Evolutionary conservation across 176 grass and related monocot genomes (phyloP).

Genomic region (Oryza longistaminata): DNA sequence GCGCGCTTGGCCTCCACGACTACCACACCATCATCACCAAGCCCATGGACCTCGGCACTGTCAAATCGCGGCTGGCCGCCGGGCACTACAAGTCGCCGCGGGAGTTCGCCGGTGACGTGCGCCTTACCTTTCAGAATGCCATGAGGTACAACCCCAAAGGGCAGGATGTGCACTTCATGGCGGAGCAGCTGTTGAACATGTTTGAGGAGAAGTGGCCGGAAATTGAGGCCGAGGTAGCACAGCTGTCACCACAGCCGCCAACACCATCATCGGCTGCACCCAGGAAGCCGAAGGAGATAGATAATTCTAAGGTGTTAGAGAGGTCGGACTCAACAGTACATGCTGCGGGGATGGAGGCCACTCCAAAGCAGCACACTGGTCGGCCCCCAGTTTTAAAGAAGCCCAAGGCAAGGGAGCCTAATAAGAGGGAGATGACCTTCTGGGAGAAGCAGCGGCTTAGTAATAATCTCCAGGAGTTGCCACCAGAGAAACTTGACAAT

Average conservation of each 20-base stretch:
- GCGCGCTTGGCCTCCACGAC: conserved; percentile 70
- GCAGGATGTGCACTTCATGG: conserved; percentile 72
- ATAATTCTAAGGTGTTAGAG: conserved; percentile 57
- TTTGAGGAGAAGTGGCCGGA: conserved; percentile 66
- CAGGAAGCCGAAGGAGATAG: conserved; percentile 53
- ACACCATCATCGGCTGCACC: conserved; percentile 50
- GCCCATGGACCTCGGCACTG: conserved; percentile 91
- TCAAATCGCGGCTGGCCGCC: conserved; percentile 56
- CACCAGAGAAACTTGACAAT: conserved; percentile 71
- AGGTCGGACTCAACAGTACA: conserved; percentile 70
- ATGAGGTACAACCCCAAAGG: conserved; percentile 86
- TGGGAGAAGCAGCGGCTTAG: conserved; percentile 60
- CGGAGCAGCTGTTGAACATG: conserved; percentile 62
- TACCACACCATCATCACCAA: conserved; percentile 78
- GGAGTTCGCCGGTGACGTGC: conserved; percentile 67
- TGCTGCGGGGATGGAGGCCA: conserved; percentile 43
- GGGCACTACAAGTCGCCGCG: conserved; percentile 58
- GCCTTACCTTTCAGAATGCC: conserved; percentile 83
- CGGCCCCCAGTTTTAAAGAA: conserved; percentile 67
- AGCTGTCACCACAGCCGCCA: conserved; percentile 48
- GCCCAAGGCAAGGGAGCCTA: conserved; percentile 74
- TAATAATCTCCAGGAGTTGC: conserved; percentile 59
- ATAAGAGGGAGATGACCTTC: conserved; percentile 92
- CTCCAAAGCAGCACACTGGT: conserved; percentile 48
- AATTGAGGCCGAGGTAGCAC: conserved; percentile 62